Evolutionary conservation across 169 alveolate species (phyloP).

Genomic region (Cryptosporidium sp.): DNA sequence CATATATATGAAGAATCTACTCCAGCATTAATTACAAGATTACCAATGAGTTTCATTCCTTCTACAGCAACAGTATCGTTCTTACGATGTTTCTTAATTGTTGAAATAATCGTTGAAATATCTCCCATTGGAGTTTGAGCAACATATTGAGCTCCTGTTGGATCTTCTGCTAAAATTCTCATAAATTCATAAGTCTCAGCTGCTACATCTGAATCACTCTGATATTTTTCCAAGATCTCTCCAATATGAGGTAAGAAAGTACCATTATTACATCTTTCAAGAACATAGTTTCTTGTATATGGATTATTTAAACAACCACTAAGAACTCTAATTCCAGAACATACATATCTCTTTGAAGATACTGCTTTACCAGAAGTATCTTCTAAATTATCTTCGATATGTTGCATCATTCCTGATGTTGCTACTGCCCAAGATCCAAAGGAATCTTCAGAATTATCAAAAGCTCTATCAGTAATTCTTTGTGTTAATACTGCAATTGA

Average conservation of each 20-base stretch:
- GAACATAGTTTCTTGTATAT: conserved; percentile 57
- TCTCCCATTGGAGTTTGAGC: conserved; percentile 73
- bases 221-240: conserved; percentile 80
- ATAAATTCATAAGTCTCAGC: conserved; percentile 82
- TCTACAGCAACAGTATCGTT: conserved; percentile 47
- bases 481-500: conserved; percentile 82
- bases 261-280: conserved; percentile 73
- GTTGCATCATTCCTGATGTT: conserved; percentile 86
- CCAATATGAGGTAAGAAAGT: conserved; percentile 54
- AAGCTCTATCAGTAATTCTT: conserved; percentile 69
- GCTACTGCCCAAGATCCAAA: conserved; percentile 94
- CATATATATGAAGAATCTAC: conserved; percentile 42
- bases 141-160: conserved; percentile 80
- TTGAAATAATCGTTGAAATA: conserved; percentile 14
- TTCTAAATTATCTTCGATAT: conserved; percentile 81
- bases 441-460: conserved; percentile 88
- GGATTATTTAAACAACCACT: conserved; percentile 68
- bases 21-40: conserved; percentile 63
- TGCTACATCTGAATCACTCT: conserved; percentile 82
- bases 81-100: conserved; percentile 61
- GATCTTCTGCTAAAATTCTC: conserved; percentile 84
- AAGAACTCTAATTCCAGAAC: conserved; percentile 46
- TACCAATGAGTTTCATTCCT: conserved; percentile 63
- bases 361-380: conserved; percentile 64
- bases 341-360: conserved; percentile 41